Conservation (phyloP, 1,284 basidiomycete genomes). For the Papiliotrema fonsecae region DNA sequence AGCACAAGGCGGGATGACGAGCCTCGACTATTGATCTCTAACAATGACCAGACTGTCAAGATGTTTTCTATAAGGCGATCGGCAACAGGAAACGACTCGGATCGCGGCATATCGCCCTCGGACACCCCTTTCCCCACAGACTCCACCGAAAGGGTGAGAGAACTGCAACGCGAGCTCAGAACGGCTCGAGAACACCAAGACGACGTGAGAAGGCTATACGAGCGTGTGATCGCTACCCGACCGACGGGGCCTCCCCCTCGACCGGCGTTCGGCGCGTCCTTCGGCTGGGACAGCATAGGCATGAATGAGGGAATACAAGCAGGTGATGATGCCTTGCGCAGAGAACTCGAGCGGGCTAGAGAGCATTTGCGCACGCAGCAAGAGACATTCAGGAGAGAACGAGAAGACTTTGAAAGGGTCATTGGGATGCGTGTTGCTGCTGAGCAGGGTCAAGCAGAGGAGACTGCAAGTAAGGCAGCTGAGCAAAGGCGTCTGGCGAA, state of each 20-base stretch:
- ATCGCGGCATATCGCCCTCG: background rate
- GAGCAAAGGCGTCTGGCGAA: constrained; percentile 30
- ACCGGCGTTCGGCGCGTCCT: constrained; percentile 8
- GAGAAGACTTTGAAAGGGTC: constrained; percentile 21
- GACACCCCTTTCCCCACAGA: background rate
- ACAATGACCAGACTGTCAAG: constrained; percentile 47
- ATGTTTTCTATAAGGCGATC: constrained; percentile 35
- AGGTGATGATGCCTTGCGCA: constrained; percentile 7
- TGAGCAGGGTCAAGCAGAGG: background rate
- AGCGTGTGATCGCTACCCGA: constrained; percentile 1
- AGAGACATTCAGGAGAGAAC: constrained; percentile 8
- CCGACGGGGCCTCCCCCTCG: constrained; percentile 6
- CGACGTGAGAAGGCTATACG: background rate
- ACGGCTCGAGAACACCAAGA: background rate
- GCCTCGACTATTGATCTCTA: constrained; percentile 43
- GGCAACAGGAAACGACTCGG: background rate
- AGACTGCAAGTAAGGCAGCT: background rate
- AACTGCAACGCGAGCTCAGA: background rate
- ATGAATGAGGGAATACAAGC: constrained; percentile 6
- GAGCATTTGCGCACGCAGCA: constrained; percentile 10
- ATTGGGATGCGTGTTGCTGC: constrained; percentile 18
- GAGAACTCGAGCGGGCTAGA: constrained; percentile 11
- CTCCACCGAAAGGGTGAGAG: background rate
- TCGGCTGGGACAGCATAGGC: constrained; percentile 14
- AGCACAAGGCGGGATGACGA: constrained; percentile 20